A percentile compares a stretch with the other conserved stretches of the same genome.
Evolutionary conservation across 805 yeast genomes (phyloP).

Genomic region (Alloascoidea africana): DNA sequence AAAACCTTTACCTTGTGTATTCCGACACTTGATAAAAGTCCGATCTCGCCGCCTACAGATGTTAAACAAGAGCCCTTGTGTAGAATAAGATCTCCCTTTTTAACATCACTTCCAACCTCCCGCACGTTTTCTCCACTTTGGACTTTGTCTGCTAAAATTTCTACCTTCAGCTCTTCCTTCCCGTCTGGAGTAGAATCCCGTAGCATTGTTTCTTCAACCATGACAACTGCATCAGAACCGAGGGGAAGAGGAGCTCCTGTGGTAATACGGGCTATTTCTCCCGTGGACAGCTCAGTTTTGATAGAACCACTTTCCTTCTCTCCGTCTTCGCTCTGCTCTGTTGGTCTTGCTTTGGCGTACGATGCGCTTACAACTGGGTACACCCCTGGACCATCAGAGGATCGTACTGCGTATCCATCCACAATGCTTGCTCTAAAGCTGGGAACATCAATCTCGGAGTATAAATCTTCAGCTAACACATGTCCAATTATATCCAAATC

Average conservation of each 20-base stretch:
- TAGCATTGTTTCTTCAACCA: slow-evolving; percentile 35
- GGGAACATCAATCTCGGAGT: slow-evolving; percentile 26
- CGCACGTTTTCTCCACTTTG: slow-evolving; percentile 29
- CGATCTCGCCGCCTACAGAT: slow-evolving; percentile 33
- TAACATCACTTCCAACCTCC: slow-evolving; percentile 30
- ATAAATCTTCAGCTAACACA: slow-evolving; percentile 26
- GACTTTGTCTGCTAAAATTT: slow-evolving; percentile 25
- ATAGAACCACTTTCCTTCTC: too few species aligned
- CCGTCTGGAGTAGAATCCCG: slow-evolving; percentile 21
- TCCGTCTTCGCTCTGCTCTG: slow-evolving; percentile 5
- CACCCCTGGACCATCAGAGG: slow-evolving; percentile 28
- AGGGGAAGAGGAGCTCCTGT: slow-evolving; percentile 43
- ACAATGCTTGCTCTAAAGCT: slow-evolving; percentile 38
- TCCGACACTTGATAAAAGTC: slow-evolving; percentile 32
- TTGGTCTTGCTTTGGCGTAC: slow-evolving; percentile 21
- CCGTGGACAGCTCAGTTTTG: slow-evolving; percentile 14
- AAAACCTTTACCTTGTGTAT: slow-evolving; percentile 21
- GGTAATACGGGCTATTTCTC: slow-evolving; percentile 30
- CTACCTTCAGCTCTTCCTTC: slow-evolving; percentile 25
- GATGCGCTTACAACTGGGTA: slow-evolving; percentile 25
- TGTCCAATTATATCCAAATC: slow-evolving; percentile 21
- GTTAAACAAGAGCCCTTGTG: slow-evolving; percentile 22
- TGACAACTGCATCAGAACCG: slow-evolving; percentile 38
- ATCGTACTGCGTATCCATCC: slow-evolving; percentile 37
- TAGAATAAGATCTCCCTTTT: slow-evolving; percentile 22